These are phyloP conservation scores for Mycena sanguinolenta DNA, from an alignment of 768 basidiomycete genomes.

Conservation along the genomic window DNA sequence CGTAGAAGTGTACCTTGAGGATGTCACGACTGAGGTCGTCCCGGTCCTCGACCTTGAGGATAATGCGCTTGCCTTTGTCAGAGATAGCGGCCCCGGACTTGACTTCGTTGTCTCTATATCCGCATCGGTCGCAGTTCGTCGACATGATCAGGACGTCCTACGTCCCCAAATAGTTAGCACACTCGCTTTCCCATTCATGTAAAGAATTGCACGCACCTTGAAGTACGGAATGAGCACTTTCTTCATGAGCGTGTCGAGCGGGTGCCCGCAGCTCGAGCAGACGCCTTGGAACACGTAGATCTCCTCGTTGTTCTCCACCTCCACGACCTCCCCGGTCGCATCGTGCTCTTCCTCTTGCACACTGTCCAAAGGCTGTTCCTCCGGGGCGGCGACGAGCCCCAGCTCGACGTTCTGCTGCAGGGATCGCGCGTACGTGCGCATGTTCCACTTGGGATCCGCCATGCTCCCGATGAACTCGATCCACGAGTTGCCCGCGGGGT, in stretches of 20 bases:
- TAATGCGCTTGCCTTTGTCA: slow-evolving; percentile 87
- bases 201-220: slow-evolving; percentile 69
- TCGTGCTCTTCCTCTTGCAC: slow-evolving; percentile 35
- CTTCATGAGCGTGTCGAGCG: slow-evolving; percentile 93
- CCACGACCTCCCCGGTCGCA: slow-evolving; percentile 36
- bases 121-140: slow-evolving; percentile 94
- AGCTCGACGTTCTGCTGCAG: slow-evolving; percentile 84
- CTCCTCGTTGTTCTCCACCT: slow-evolving; percentile 80
- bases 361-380: slow-evolving; percentile 42
- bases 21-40: slow-evolving; percentile 96
- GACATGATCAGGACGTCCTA: slow-evolving; percentile 99
- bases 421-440: slow-evolving; percentile 85
- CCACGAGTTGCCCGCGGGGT: slow-evolving; percentile 97
- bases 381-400: slow-evolving; percentile 74
- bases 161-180: slow-evolving; percentile 7
- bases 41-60: slow-evolving; percentile 88
- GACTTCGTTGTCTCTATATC: slow-evolving; percentile 98
- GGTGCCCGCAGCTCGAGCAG: slow-evolving; percentile 91
- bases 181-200: background rate
- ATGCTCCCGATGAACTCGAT: slow-evolving; percentile 90
- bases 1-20: slow-evolving; percentile 84
- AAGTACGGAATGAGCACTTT: slow-evolving; percentile 97
- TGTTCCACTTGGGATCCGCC: slow-evolving; percentile 93
- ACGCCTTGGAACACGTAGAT: slow-evolving; percentile 88
- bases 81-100: slow-evolving; percentile 95